Conservation (phyloP, 805 yeast genomes). For the Alloascoidea africana region DNA sequence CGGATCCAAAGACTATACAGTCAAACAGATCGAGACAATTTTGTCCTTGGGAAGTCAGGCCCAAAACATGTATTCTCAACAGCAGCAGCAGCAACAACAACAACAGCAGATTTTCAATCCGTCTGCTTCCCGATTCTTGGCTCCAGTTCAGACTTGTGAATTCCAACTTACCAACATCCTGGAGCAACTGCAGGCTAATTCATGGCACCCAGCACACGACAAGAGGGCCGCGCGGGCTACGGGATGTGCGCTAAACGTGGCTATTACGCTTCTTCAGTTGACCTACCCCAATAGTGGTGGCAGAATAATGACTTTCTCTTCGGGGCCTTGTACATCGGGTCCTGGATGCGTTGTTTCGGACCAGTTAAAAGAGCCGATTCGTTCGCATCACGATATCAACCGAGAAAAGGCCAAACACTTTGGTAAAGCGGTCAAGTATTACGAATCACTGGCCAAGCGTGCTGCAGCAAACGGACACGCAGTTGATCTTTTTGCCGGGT, state of each 20-base stretch:
- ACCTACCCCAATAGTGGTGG: conserved; percentile 35
- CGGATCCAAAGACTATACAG: conserved; percentile 35
- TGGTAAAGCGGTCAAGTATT: conserved; percentile 30
- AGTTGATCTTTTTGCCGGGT: conserved; percentile 44
- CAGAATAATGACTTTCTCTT: conserved; percentile 36
- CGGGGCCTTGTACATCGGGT: conserved; percentile 53
- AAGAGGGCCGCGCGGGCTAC: conserved; percentile 38
- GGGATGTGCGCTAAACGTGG: conserved; percentile 42
- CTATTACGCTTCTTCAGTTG: conserved; percentile 21
- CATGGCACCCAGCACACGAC: conserved; percentile 27
- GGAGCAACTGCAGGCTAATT: conserved; percentile 31
- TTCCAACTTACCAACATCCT: conserved; percentile 32
- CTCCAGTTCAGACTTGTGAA: conserved; percentile 32
- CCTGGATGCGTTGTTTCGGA: conserved; percentile 46
- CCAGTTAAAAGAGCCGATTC: conserved; percentile 42
- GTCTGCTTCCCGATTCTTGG: conserved; percentile 25
- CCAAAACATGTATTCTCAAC: no score
- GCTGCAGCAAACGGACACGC: conserved; percentile 37
- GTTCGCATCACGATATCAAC: conserved; percentile 52
- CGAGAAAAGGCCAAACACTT: conserved; percentile 25
- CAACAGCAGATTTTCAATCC: conserved; percentile 9
- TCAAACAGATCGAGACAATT: conserved; percentile 28
- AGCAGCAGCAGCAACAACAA: conserved; percentile 7
- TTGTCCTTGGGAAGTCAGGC: conserved; percentile 26
- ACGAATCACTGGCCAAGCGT: conserved; percentile 30